phyloP scores from a whole-genome alignment of 495 filamentous ascomycete genomes.

The Penicillium steckii region DNA sequence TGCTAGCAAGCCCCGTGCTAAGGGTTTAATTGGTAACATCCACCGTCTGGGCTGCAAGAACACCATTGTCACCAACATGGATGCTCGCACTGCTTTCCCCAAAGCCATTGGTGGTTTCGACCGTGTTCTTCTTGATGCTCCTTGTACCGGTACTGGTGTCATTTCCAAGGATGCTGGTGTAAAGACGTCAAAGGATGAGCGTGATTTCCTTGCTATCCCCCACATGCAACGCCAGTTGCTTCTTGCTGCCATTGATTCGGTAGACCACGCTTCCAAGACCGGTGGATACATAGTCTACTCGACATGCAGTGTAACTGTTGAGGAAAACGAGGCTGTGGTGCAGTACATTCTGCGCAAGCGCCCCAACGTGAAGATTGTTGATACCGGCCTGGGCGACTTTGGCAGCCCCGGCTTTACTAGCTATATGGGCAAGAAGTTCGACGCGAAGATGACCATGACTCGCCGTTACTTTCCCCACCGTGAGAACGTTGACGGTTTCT shows the following conservation, averaged over 20 bases:
- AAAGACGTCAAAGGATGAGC: slow-evolving; percentile 95
- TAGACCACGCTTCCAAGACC: slow-evolving; percentile 79
- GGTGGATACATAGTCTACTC: slow-evolving; percentile 95
- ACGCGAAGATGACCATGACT: slow-evolving; percentile 78
- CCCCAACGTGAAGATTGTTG: slow-evolving; percentile 89
- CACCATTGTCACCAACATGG: slow-evolving; percentile 90
- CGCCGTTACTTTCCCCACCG: slow-evolving; percentile 90
- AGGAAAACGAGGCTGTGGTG: slow-evolving; percentile 92
- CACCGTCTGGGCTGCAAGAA: slow-evolving; percentile 93
- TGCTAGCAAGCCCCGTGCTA: slow-evolving; percentile 86
- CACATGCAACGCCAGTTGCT: slow-evolving; percentile 94
- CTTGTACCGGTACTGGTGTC: slow-evolving; percentile 81
- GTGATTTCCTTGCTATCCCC: slow-evolving; percentile 86
- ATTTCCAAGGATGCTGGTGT: slow-evolving; percentile 93
- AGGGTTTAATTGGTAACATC: slow-evolving; percentile 97
- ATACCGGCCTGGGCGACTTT: slow-evolving; percentile 84
- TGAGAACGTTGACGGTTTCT: slow-evolving; percentile 98
- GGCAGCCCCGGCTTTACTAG: slow-evolving; percentile 86
- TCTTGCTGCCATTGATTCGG: slow-evolving; percentile 89
- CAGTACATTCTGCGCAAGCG: slow-evolving; percentile 87
- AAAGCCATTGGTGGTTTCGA: slow-evolving; percentile 95
- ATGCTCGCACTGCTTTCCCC: slow-evolving; percentile 83
- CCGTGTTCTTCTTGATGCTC: slow-evolving; percentile 75
- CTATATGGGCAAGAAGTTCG: slow-evolving; percentile 87
- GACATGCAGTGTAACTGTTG: slow-evolving; percentile 86